phyloP scores from a whole-genome alignment of 2,329 filamentous ascomycete genomes.

The Colletotrichum liaoningense region DNA sequence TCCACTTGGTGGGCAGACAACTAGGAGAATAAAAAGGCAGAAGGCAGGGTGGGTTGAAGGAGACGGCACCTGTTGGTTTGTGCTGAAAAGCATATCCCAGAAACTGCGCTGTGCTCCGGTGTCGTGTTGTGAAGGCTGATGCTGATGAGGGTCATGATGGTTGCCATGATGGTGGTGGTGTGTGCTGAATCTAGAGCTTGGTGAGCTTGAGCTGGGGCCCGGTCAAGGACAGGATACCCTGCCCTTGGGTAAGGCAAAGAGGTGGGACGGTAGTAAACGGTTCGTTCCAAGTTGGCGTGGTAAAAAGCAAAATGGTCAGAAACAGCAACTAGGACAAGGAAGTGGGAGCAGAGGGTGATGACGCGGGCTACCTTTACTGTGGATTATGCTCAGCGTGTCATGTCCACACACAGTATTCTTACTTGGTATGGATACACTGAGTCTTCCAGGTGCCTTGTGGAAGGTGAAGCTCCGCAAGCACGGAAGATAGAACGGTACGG shows the following conservation, averaged over 20 bases:
- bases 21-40: background rate
- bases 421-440: background rate
- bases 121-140: background rate
- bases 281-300: slow-evolving; percentile 33
- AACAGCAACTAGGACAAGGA: slow-evolving; percentile 22
- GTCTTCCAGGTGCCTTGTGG: background rate
- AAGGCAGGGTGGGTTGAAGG: background rate
- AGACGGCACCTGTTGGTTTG: slow-evolving; percentile 14
- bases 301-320: slow-evolving; percentile 32
- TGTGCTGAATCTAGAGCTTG: background rate
- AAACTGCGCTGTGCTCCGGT: slow-evolving; percentile 15
- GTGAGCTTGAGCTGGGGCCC: slow-evolving; percentile 13
- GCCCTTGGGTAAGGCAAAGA: slow-evolving; percentile 31
- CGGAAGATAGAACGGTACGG: background rate
- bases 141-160: slow-evolving; percentile 8
- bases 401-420: background rate
- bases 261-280: slow-evolving; percentile 34
- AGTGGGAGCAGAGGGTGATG: slow-evolving; percentile 12
- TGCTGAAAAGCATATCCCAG: slow-evolving; percentile 3
- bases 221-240: slow-evolving; percentile 13
- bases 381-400: slow-evolving; percentile 5
- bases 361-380: slow-evolving; percentile 3
- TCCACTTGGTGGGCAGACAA: slow-evolving; percentile 9
- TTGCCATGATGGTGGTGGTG: slow-evolving; percentile 10
- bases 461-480: background rate